Percentiles rank a stretch among this genome's conserved stretches.
Conservation (phyloP, 108 stramenopile species). For the Fistulifera pelliculosa region DNA sequence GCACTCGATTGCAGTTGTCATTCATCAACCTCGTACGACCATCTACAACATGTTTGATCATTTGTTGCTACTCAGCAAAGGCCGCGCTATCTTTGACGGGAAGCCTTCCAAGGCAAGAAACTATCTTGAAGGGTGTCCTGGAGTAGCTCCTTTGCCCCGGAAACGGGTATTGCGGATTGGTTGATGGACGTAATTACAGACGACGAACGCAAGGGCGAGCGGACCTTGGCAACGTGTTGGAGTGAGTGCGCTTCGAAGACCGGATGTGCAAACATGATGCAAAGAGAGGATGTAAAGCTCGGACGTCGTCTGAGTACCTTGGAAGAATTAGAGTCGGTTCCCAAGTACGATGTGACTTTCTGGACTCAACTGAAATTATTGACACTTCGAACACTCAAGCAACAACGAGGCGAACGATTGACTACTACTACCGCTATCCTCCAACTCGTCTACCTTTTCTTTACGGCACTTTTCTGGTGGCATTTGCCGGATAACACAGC, state of each 20-base stretch:
- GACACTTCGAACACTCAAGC: slow-evolving; percentile 41
- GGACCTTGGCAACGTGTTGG: slow-evolving; percentile 15
- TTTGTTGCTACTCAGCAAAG: slow-evolving; percentile 59
- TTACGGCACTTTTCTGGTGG: slow-evolving; percentile 56
- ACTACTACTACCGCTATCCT: slow-evolving; percentile 38
- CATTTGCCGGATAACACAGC: slow-evolving; percentile 46
- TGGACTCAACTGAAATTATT: slow-evolving; percentile 40
- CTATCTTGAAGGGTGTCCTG: slow-evolving; percentile 47
- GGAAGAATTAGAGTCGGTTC: slow-evolving; percentile 28
- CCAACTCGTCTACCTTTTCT: slow-evolving; percentile 39
- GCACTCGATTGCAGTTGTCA: slow-evolving; percentile 74
- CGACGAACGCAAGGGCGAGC: slow-evolving; percentile 25
- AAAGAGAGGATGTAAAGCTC: background rate
- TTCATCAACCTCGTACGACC: slow-evolving; percentile 85
- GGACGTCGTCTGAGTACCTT: slow-evolving; percentile 30
- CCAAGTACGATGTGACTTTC: slow-evolving; percentile 43
- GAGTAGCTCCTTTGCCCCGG: slow-evolving; percentile 38
- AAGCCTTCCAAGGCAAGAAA: slow-evolving; percentile 21
- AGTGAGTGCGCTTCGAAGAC: background rate
- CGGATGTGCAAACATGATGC: background rate
- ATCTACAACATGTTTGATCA: slow-evolving; percentile 80
- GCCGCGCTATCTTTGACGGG: slow-evolving; percentile 54
- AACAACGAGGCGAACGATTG: slow-evolving; percentile 58
- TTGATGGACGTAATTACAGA: slow-evolving; percentile 65
- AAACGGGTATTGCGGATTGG: slow-evolving; percentile 80